Evolutionary conservation across 345 rosid species (phyloP).

Genomic region (Draba incana): DNA sequence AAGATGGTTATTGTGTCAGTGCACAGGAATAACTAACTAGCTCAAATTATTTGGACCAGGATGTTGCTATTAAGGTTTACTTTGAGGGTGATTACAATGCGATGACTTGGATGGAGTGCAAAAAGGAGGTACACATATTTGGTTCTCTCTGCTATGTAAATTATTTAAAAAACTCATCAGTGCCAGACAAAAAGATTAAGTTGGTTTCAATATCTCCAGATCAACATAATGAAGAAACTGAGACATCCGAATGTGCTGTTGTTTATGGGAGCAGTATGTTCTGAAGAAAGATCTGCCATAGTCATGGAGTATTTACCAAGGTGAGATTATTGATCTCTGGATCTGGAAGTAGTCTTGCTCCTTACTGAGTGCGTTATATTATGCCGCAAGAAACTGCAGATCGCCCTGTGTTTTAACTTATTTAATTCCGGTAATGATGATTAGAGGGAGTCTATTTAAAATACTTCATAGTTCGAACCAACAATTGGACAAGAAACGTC

Average conservation of each 20-base stretch:
- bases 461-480: conserved; percentile 77
- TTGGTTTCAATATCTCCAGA: conserved; percentile 46
- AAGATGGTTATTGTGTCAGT: not conserved
- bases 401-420: not conserved
- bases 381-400: not conserved
- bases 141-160: conserved; percentile 6
- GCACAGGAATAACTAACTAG: conserved; percentile 5
- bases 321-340: conserved; percentile 44
- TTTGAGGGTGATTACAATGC: conserved; percentile 63
- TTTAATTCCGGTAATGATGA: conserved; percentile 26
- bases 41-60: conserved; percentile 48
- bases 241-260: conserved; percentile 92
- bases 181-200: not conserved
- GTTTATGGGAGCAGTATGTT: conserved; percentile 92
- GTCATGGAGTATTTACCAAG: conserved; percentile 87
- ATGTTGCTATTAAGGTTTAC: conserved; percentile 87
- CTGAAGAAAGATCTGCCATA: conserved; percentile 72
- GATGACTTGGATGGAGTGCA: conserved; percentile 58
- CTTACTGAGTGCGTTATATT: not conserved
- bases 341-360: not conserved
- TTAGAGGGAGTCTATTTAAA: conserved; percentile 94
- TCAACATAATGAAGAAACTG: conserved; percentile 77
- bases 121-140: conserved; percentile 69
- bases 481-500: conserved; percentile 69
- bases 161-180: not conserved